Evolutionary conservation across 148 eudicot genomes (phyloP), one percentile per base, ranked within the genome.

Genomic region (Spergularia bocconei): DNA sequence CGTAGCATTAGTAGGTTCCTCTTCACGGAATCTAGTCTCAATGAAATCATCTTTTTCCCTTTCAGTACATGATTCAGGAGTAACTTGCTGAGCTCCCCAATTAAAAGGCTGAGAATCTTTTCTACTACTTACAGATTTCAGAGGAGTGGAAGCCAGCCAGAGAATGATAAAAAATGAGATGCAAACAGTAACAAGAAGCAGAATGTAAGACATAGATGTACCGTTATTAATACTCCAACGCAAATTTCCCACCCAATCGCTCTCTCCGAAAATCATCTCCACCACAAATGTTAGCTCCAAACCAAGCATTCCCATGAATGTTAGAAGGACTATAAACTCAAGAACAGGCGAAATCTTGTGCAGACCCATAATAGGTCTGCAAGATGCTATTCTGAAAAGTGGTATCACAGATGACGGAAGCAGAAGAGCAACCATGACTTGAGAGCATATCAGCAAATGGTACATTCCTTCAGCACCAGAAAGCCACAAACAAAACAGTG

Each of bases 401-500:
- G 98, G 98, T 75, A 96, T 86, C 64, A 91, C 88, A 67, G 97
- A 90, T 74, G 97, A 84, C 36, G 99, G 99, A 71, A 96, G 86
- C 38, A 91, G 64, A 77, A 96, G 88, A 75, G 98, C 97, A 76
- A 92, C 88, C 76, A 87, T 72, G 59, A 96, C 96, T 83, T 96
- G 99, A 70, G 90, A 79, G 73, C 82, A 86, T 81, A 90, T 75
- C 60, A 96, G 80, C 76, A 96, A 72, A 85, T 96, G 97, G 83
- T 87, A 91, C 78, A 87, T 71, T 55, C 98, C 99, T 82, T 96
- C 98, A 73, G 93, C 86, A 65, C 99, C 99, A 38, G 92, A 86
- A 77, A 79, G 77, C 97, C 94, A 89, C 55, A 87, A 76, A 71
- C 89, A 91, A 84, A 72, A 89, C 13, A 96, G 87, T 9, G 93